These are phyloP conservation scores for Catharanthus roseus DNA, from an alignment of 257 asterid genomes.

Conservation along the genomic window DNA sequence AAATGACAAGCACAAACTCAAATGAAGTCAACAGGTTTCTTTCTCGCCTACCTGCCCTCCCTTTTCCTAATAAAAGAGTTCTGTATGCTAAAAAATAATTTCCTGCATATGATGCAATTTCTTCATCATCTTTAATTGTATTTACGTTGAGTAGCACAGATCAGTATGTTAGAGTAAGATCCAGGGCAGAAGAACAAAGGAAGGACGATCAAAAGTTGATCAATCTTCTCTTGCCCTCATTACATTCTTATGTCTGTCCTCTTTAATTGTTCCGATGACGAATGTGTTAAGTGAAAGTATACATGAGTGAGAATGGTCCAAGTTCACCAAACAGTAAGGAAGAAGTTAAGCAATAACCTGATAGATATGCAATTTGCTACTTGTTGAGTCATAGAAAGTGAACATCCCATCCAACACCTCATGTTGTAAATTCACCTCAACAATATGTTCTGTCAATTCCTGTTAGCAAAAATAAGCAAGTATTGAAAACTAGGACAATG, in stretches of 20 bases:
- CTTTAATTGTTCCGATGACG: neutral
- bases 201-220: neutral
- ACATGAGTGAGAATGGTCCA: neutral
- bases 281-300: neutral
- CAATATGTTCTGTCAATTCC: slow-evolving; percentile 74
- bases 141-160: neutral
- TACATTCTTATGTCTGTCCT: neutral
- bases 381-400: slow-evolving; percentile 81
- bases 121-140: neutral
- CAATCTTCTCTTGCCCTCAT: neutral
- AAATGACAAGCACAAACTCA: neutral
- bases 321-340: slow-evolving; percentile 7
- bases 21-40: neutral
- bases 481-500: neutral
- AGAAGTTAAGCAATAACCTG: slow-evolving; percentile 44
- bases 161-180: neutral
- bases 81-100: neutral
- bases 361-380: slow-evolving; percentile 64
- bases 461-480: slow-evolving; percentile 22
- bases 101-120: neutral
- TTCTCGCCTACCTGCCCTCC: neutral
- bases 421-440: slow-evolving; percentile 65
- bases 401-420: slow-evolving; percentile 74
- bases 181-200: neutral
- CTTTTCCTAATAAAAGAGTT: neutral